A percentile compares a stretch with the other conserved stretches of the same genome.
Evolutionary conservation across 495 filamentous ascomycete genomes (phyloP).

Genomic region (Penicillium crystallinum): DNA sequence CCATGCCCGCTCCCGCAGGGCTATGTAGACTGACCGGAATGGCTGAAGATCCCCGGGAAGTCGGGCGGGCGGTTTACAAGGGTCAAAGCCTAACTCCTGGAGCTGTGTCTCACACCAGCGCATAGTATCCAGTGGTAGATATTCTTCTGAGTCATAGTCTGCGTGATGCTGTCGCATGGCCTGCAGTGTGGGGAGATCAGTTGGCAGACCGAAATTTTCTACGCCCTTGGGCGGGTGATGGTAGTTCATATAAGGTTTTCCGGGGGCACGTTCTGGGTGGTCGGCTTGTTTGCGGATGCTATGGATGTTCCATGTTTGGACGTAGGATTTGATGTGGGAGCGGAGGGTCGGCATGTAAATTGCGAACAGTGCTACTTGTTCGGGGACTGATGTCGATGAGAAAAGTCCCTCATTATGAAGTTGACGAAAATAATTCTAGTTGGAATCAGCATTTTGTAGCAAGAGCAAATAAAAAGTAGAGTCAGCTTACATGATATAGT

Average conservation of each 20-base stretch:
- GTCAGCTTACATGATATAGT: slow-evolving; percentile 7
- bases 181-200: slow-evolving; percentile 4
- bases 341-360: slow-evolving; percentile 18
- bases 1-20: slow-evolving; percentile 4
- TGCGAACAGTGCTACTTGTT: slow-evolving; percentile 14
- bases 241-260: slow-evolving; percentile 18
- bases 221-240: slow-evolving; percentile 10
- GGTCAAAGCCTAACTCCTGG: slow-evolving; percentile 2
- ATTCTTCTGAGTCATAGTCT: not conserved
- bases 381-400: slow-evolving; percentile 4
- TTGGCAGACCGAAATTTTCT: slow-evolving; percentile 9
- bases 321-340: slow-evolving; percentile 8
- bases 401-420: slow-evolving; percentile 11
- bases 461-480: not conserved
- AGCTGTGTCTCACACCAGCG: slow-evolving; percentile 5
- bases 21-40: slow-evolving; percentile 3
- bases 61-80: not conserved
- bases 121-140: not conserved
- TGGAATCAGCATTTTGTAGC: not conserved
- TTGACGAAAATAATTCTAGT: slow-evolving; percentile 10
- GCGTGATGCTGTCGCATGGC: not conserved
- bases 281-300: slow-evolving; percentile 13
- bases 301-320: slow-evolving; percentile 15
- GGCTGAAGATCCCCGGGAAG: slow-evolving; percentile 3
- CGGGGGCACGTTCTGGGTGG: slow-evolving; percentile 9